Conservation (phyloP, 2,329 filamentous ascomycete genomes). For the Trichophyton benhamiae region DNA sequence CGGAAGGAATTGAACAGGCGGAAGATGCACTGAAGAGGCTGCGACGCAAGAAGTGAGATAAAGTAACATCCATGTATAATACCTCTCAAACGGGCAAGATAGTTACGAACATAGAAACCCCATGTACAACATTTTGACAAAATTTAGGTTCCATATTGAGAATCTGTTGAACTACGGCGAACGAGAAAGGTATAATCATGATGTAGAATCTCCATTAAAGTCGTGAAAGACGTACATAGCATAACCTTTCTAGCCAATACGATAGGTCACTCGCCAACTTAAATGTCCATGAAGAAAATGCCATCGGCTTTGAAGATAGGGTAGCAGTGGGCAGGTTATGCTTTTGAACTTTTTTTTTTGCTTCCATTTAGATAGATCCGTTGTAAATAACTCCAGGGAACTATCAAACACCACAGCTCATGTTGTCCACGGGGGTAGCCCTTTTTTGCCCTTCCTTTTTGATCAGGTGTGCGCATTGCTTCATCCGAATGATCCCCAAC, state of each 20-base stretch:
- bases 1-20: constrained; percentile 23
- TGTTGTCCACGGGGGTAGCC: constrained; percentile 1
- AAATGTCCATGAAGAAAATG: neutral
- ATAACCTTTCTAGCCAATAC: constrained; percentile 1
- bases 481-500: constrained; percentile 5
- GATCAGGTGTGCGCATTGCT: neutral
- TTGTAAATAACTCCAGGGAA: constrained; percentile 1
- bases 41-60: constrained; percentile 9
- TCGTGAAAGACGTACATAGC: constrained; percentile 2
- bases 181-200: neutral
- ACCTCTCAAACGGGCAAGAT: neutral
- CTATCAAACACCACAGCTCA: neutral
- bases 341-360: constrained; percentile 1
- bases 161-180: neutral
- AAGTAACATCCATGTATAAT: neutral
- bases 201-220: neutral
- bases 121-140: neutral
- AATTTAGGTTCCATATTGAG: neutral
- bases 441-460: neutral
- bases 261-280: neutral
- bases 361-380: constrained; percentile 4
- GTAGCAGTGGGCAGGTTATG: neutral
- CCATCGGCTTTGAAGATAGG: neutral
- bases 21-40: constrained; percentile 24
- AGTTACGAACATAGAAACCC: neutral